A percentile compares a stretch with the other conserved stretches of the same genome.
Conservation (phyloP, 140 eudicot genomes). For the Anethum foeniculum region DNA sequence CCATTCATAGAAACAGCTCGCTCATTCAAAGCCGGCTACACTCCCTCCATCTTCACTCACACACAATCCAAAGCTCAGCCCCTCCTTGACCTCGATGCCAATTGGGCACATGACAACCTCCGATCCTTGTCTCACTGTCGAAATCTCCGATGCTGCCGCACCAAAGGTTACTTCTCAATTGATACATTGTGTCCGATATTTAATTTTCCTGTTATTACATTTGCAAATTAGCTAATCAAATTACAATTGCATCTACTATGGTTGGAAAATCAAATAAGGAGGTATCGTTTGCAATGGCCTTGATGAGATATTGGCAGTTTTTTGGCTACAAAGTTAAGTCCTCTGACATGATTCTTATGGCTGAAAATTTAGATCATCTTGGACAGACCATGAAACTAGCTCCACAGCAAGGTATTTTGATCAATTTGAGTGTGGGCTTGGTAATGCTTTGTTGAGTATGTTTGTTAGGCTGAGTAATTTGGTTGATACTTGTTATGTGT, state of each 20-base stretch:
- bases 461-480: conserved; percentile 67
- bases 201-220: conserved; percentile 26
- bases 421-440: conserved; percentile 42
- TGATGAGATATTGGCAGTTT: too few relatives aligned
- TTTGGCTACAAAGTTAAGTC: too few relatives aligned
- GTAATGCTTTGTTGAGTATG: conserved; percentile 78
- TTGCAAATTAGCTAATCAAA: conserved; percentile 74
- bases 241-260: conserved; percentile 82
- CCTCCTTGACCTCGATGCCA: conserved; percentile 61
- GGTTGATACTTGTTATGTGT: conserved; percentile 94
- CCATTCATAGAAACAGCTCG: too few relatives aligned
- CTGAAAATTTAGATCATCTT: too few relatives aligned
- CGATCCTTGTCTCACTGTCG: conserved; percentile 77
- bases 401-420: background rate
- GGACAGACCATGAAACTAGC: too few relatives aligned
- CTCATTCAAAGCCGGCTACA: conserved; percentile 81
- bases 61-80: conserved; percentile 78
- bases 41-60: conserved; percentile 86
- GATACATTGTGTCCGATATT: conserved; percentile 51
- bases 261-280: conserved; percentile 52
- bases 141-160: conserved; percentile 49
- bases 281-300: conserved; percentile 11
- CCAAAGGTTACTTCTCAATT: conserved; percentile 39
- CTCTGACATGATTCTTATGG: too few relatives aligned
- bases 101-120: conserved; percentile 98